Conservation (phyloP, 257 asterid species). For the Solanum neorickii region DNA sequence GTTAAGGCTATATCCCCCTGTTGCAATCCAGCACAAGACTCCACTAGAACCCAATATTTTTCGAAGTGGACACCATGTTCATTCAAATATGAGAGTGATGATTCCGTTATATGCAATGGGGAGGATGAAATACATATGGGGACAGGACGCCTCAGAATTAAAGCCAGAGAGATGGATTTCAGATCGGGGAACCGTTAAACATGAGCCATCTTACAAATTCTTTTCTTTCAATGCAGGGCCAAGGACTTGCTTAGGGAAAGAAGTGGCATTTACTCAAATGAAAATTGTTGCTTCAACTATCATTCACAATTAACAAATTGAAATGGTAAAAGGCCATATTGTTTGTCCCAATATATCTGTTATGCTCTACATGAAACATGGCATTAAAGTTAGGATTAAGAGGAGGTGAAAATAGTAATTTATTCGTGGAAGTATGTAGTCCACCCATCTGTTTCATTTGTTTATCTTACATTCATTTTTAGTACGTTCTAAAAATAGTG, state of each 20-base stretch:
- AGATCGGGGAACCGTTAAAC: slow-evolving; percentile 12
- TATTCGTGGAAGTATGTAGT: too few relatives aligned
- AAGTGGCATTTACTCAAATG: not conserved
- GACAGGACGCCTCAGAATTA: slow-evolving; percentile 34
- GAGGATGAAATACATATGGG: slow-evolving; percentile 37
- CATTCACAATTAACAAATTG: not conserved
- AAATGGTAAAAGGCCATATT: not conserved
- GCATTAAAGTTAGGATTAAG: not conserved
- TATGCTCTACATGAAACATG: not conserved
- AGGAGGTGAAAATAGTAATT: not conserved
- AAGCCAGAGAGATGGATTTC: slow-evolving; percentile 51
- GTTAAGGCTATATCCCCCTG: slow-evolving; percentile 39
- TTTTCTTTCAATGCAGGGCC: slow-evolving; percentile 52
- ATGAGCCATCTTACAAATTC: slow-evolving; percentile 45
- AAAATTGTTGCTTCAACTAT: not conserved
- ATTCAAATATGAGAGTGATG: slow-evolving; percentile 29
- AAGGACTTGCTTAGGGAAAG: slow-evolving; percentile 51
- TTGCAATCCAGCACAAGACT: slow-evolving; percentile 45
- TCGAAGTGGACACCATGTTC: slow-evolving; percentile 36
- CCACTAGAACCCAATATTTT: slow-evolving; percentile 21
- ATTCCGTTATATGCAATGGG: slow-evolving; percentile 44
- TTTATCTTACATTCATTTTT: too few relatives aligned
- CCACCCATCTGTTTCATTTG: too few relatives aligned
- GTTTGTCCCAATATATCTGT: not conserved
- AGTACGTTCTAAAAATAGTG: too few relatives aligned